A percentile compares a stretch with the other conserved stretches of the same genome.
Conservation (phyloP, 352 stramenopile genomes). For the Globisporangium spiculum region DNA sequence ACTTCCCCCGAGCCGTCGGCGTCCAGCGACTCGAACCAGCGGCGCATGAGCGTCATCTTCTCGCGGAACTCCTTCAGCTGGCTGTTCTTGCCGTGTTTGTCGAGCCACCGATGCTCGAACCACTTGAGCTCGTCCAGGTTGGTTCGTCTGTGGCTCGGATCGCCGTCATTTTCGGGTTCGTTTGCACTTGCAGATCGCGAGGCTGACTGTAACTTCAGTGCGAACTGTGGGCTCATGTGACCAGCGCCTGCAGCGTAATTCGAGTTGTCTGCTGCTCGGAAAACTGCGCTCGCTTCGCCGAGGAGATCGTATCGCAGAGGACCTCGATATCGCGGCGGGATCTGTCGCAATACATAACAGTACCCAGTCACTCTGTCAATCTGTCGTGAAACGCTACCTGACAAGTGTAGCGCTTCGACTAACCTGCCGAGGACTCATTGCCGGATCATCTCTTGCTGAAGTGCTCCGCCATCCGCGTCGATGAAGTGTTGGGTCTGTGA, state of each 20-base stretch:
- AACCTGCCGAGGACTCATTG: conserved; percentile 29
- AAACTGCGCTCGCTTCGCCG: conserved; percentile 1
- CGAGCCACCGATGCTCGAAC: conserved; percentile 75
- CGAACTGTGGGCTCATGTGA: neutral
- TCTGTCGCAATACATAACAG: conserved; percentile 20
- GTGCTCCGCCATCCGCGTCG: conserved; percentile 51
- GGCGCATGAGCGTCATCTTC: conserved; percentile 64
- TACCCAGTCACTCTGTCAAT: neutral
- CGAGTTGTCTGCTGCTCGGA: neutral
- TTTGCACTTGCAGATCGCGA: neutral
- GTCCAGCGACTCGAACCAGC: conserved; percentile 90
- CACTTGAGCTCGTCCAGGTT: conserved; percentile 72
- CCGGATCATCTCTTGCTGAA: conserved; percentile 19
- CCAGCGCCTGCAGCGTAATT: neutral
- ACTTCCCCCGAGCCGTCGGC: conserved; percentile 76
- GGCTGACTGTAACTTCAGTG: neutral
- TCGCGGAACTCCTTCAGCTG: conserved; percentile 64
- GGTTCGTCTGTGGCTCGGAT: conserved; percentile 20
- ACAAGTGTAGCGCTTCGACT: neutral
- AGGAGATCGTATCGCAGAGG: conserved; percentile 34
- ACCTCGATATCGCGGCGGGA: conserved; percentile 37
- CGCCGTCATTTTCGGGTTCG: conserved; percentile 3
- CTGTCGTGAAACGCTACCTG: neutral
- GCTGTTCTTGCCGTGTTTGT: conserved; percentile 70
- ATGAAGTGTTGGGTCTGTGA: conserved; percentile 59